Evolutionary conservation across 768 basidiomycete species (phyloP), one percentile per base, ranked within the genome.

Genomic region (Termitomyces sp.): DNA sequence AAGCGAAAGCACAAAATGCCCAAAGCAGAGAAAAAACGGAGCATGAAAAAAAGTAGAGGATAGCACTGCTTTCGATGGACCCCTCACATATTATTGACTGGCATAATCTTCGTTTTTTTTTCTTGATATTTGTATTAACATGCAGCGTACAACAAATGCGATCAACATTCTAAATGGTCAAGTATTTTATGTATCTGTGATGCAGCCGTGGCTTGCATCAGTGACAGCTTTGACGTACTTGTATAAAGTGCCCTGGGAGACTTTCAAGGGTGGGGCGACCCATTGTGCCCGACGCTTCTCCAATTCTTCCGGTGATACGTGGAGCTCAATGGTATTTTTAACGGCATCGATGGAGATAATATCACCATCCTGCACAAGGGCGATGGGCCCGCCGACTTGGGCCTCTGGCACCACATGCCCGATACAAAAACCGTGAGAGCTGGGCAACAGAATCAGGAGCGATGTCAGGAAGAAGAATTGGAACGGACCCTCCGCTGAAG

Each of bases 401-500:
- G 95, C 95, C 69, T 98, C 95, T 34, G 96, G 96, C 1, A 95
- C 92, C 63, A 98, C 94, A 68, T 99, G 97, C 12, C 96, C 96
- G 54, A 98, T 91, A 65, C 90, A 90, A 78, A 98, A 98, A 17
- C 95, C 95, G 75, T 96, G 95, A 44, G 95, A 96, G 62, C 94
- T 95, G 64, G n/a, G 57, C 56, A 17, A 54, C 44, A 47, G 57
- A 17, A 44, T 65, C 52, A 58, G 51, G 57, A 55, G 44, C 42
- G 62, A 49, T 14, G 60, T 50, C 51, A 62, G 48, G 48, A 47
- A 58, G 53, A 57, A 62, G 54, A 55, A 61, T 54, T 61, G 54
- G 60, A 43, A 79, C 87, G 73, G 66, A 97, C 94, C 95, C 95
- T 77, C 95, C 95, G 69, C 91, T 93, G 79, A 99, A 99, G 62